Percentiles rank a stretch among this genome's conserved stretches.
phyloP scores from a whole-genome alignment of 129 eudicot species.

The Rutidosis leptorrhynchoides region DNA sequence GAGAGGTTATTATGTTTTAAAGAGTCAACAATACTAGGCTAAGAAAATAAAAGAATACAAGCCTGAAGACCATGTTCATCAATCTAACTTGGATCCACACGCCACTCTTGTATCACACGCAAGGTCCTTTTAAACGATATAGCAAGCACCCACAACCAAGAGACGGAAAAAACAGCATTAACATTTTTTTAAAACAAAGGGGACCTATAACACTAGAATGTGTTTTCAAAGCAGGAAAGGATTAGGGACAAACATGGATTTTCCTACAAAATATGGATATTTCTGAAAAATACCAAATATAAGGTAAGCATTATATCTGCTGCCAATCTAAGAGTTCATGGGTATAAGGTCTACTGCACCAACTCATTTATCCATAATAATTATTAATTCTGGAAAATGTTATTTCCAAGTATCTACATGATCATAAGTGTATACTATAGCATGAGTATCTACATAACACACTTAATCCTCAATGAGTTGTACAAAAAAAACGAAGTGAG shows the following conservation, averaged over 20 bases:
- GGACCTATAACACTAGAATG: no score
- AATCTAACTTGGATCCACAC: neutral
- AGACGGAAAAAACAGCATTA: no score
- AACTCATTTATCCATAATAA: neutral
- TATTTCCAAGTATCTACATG: neutral
- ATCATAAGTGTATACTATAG: neutral
- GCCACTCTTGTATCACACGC: neutral
- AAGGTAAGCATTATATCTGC: neutral
- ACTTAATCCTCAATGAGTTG: no score
- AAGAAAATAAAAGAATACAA: no score
- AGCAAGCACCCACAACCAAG: neutral
- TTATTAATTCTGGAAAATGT: neutral
- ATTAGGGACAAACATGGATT: no score
- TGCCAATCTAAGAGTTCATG: neutral
- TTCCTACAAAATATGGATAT: neutral
- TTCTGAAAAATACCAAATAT: neutral
- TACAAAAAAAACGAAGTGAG: no score
- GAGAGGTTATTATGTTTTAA: no score
- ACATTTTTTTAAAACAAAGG: no score
- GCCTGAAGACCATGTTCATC: no score
- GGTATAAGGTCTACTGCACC: neutral
- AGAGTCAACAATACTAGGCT: no score
- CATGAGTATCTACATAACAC: constrained; percentile 8
- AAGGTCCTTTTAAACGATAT: neutral
- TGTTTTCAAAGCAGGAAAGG: no score